Evolutionary conservation across 208 protist genomes (phyloP).

Genomic region (Crithidia bombi): DNA sequence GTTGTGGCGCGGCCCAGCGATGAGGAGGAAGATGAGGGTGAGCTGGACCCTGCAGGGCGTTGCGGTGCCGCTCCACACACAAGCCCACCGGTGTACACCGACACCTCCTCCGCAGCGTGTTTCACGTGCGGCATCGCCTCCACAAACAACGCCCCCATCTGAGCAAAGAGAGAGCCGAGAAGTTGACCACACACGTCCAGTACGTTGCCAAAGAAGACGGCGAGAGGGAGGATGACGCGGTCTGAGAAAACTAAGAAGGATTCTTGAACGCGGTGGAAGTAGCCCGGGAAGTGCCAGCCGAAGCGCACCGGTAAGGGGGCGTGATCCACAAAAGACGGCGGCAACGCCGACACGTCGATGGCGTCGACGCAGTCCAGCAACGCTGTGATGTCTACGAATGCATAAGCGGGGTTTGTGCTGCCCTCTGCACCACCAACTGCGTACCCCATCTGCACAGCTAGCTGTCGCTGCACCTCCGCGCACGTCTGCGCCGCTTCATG

Average conservation of each 20-base stretch:
- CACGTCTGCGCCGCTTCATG: conserved; percentile 2
- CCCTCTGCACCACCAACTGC: neutral
- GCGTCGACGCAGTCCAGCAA: conserved; percentile 23
- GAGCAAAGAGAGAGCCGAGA: neutral
- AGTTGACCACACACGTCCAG: conserved; percentile 2
- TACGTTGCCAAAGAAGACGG: neutral
- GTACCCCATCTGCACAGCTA: neutral
- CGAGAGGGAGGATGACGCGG: neutral
- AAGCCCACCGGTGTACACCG: conserved; percentile 16
- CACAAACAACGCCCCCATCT: conserved; percentile 7
- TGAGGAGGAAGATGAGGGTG: neutral
- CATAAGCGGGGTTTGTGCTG: neutral
- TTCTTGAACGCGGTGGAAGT: conserved; percentile 12
- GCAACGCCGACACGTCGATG: conserved; percentile 10
- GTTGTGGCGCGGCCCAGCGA: neutral
- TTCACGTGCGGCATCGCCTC: conserved; percentile 15
- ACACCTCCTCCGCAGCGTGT: conserved; percentile 16
- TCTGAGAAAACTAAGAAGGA: conserved; percentile 4
- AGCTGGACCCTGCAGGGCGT: neutral
- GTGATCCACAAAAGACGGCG: conserved; percentile 14
- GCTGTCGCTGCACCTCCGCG: conserved; percentile 4
- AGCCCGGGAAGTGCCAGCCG: conserved; percentile 25
- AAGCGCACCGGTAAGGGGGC: conserved; percentile 29
- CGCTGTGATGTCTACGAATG: neutral
- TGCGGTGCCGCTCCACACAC: conserved; percentile 12